These are phyloP conservation scores for Nemania diffusa DNA, from an alignment of 2,329 filamentous ascomycete genomes.

Conservation along the genomic window DNA sequence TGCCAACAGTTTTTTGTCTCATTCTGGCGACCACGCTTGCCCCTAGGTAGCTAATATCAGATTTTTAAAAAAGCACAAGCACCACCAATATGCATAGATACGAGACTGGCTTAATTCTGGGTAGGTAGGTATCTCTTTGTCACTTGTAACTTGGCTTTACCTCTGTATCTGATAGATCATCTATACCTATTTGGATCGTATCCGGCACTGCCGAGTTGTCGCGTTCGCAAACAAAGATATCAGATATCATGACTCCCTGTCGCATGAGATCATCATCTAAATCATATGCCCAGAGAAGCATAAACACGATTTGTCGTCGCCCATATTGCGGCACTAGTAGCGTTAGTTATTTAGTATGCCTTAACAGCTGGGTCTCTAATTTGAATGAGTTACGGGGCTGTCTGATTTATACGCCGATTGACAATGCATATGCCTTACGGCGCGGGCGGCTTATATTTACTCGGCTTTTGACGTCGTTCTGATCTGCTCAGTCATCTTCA, in stretches of 20 bases:
- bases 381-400: not conserved
- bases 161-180: not conserved
- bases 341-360: not conserved
- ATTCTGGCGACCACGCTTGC: not conserved
- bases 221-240: no score
- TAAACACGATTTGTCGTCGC: not conserved
- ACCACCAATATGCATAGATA: not conserved
- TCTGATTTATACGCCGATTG: not conserved
- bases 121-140: not conserved
- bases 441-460: not conserved
- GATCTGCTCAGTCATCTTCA: not conserved
- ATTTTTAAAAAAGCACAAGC: not conserved
- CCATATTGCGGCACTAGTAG: not conserved
- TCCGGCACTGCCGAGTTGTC: no score
- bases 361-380: not conserved
- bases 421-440: not conserved
- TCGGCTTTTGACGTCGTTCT: not conserved
- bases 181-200: not conserved
- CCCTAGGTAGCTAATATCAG: not conserved
- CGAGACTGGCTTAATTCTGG: not conserved
- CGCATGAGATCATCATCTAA: not conserved
- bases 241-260: not conserved
- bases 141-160: not conserved
- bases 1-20: no score
- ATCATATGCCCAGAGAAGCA: not conserved